Evolutionary conservation across 106 monocot genomes (phyloP).

Genomic region (Xerophyta viscosa): DNA sequence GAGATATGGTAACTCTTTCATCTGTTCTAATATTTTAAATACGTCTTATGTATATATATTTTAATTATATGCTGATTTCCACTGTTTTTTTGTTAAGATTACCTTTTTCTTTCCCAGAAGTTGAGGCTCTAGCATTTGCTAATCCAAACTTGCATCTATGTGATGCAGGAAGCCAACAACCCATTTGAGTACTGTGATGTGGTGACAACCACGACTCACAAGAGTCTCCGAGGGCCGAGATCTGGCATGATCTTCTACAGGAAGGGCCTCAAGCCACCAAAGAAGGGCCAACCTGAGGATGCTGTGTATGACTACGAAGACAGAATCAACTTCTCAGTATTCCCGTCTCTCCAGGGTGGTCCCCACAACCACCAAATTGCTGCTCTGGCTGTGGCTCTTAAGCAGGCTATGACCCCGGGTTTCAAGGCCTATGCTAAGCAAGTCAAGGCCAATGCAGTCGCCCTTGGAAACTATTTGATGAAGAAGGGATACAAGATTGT

Average conservation of each 20-base stretch:
- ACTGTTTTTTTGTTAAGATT: no score
- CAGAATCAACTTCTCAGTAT: constrained; percentile 89
- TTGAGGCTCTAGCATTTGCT: no score
- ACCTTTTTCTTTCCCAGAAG: no score
- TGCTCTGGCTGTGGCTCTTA: constrained; percentile 81
- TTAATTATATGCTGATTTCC: no score
- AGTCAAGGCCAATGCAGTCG: constrained; percentile 80
- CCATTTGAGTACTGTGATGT: constrained; percentile 89
- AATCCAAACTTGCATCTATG: background rate
- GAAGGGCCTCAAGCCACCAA: constrained; percentile 90
- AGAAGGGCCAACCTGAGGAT: constrained; percentile 76
- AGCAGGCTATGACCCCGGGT: constrained; percentile 54
- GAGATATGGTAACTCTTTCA: no score
- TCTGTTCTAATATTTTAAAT: no score
- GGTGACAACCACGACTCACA: constrained; percentile 91
- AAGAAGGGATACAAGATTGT: constrained; percentile 86
- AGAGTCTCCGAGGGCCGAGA: constrained; percentile 86
- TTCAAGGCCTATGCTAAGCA: constrained; percentile 92
- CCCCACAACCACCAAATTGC: constrained; percentile 97
- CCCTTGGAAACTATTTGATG: constrained; percentile 69
- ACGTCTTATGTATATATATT: no score
- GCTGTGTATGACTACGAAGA: constrained; percentile 84
- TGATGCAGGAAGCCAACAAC: constrained; percentile 13
- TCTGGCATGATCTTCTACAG: constrained; percentile 98
- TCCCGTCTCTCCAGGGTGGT: constrained; percentile 92